A percentile compares a stretch with the other conserved stretches of the same genome.
phyloP scores from a whole-genome alignment of 2,329 filamentous ascomycete genomes.

The Cladorrhinum sp. region DNA sequence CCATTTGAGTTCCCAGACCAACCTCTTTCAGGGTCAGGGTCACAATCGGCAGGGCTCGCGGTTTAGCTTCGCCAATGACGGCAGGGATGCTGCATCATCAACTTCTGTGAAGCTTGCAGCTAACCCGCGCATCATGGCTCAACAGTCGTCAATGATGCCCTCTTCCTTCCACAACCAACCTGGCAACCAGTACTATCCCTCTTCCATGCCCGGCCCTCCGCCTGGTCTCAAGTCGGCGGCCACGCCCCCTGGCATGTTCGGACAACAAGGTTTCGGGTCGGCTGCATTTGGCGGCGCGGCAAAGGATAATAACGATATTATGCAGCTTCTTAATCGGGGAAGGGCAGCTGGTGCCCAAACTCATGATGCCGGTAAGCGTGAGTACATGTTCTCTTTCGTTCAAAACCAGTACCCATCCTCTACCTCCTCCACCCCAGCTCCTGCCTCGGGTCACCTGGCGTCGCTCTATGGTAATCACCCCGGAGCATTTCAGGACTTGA shows the following conservation, averaged over 20 bases:
- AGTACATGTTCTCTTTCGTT: slow-evolving; percentile 94
- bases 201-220: slow-evolving; percentile 86
- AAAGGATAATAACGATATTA: slow-evolving; percentile 72
- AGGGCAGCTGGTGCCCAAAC: slow-evolving; percentile 62
- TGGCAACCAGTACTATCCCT: slow-evolving; percentile 72
- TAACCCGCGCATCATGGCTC: slow-evolving; percentile 77
- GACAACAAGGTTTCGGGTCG: slow-evolving; percentile 80
- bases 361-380: slow-evolving; percentile 92
- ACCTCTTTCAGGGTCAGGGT: slow-evolving; percentile 59
- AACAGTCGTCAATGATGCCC: slow-evolving; percentile 85
- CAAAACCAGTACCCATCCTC: slow-evolving; percentile 82
- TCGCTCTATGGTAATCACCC: slow-evolving; percentile 86
- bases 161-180: slow-evolving; percentile 58
- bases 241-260: slow-evolving; percentile 92
- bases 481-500: slow-evolving; percentile 85
- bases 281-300: slow-evolving; percentile 61
- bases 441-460: slow-evolving; percentile 86
- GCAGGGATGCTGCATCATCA: slow-evolving; percentile 51
- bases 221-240: slow-evolving; percentile 93
- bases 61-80: slow-evolving; percentile 83
- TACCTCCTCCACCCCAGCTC: slow-evolving; percentile 77
- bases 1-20: slow-evolving; percentile 48
- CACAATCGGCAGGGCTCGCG: slow-evolving; percentile 83
- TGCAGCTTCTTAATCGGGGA: slow-evolving; percentile 77
- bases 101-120: slow-evolving; percentile 72